phyloP scores from a whole-genome alignment of 2,329 filamentous ascomycete species.

The Botryotinia globosa region DNA sequence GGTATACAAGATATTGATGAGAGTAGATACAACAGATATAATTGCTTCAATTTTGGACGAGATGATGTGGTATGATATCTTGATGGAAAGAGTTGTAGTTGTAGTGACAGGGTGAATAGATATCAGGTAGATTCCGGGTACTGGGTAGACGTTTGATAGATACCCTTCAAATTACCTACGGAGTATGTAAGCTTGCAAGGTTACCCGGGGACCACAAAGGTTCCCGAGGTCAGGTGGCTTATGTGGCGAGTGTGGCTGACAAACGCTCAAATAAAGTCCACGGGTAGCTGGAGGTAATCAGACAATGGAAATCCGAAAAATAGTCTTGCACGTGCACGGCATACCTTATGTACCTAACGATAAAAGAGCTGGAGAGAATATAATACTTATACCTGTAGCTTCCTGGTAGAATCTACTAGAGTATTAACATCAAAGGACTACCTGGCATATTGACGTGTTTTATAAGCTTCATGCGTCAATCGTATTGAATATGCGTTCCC shows the following conservation, averaged over 20 bases:
- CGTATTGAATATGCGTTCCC: constrained; percentile 10
- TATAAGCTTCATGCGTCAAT: not conserved
- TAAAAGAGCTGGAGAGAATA: not conserved
- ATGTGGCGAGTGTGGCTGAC: not conserved
- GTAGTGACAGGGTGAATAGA: not conserved
- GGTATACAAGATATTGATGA: not conserved
- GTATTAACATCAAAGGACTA: not conserved
- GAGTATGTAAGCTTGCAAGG: not conserved
- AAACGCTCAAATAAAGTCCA: not conserved
- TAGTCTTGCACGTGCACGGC: constrained; percentile 1
- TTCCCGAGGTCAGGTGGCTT: not conserved
- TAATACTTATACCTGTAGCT: not conserved
- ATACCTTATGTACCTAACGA: not conserved
- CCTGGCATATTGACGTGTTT: not conserved
- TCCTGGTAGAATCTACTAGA: not conserved
- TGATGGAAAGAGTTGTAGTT: not conserved
- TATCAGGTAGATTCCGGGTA: not conserved
- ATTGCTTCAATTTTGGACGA: not conserved
- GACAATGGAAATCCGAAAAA: not conserved
- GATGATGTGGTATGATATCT: not conserved
- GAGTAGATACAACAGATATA: not conserved
- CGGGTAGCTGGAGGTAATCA: not conserved
- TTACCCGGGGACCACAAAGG: not conserved
- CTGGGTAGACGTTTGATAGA: too few species aligned
- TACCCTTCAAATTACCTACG: not conserved